Evolutionary conservation across 106 monocot genomes (phyloP).

Genomic region (Posidonia australis): DNA sequence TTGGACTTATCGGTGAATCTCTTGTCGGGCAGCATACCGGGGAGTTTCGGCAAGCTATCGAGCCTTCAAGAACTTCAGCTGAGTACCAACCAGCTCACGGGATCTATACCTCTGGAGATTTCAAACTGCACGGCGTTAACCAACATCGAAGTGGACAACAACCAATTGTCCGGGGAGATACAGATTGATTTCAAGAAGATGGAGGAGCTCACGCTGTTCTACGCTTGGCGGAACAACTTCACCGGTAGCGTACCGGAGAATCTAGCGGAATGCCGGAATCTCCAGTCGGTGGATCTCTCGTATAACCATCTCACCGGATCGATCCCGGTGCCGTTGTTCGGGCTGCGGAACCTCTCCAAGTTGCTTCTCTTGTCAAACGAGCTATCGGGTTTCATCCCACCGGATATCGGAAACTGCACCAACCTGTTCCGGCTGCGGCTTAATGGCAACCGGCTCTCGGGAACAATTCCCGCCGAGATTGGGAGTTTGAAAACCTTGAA

Average conservation of each 20-base stretch:
- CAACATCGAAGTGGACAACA: constrained; percentile 85
- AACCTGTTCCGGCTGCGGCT: constrained; percentile 57
- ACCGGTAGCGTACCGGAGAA: constrained; percentile 56
- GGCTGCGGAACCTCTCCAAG: constrained; percentile 70
- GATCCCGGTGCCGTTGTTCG: constrained; percentile 57
- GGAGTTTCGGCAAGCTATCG: constrained; percentile 36
- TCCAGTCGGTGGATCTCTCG: constrained; percentile 82
- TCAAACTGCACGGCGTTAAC: constrained; percentile 53
- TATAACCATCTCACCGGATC: constrained; percentile 68
- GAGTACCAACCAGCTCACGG: constrained; percentile 65
- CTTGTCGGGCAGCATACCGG: constrained; percentile 57
- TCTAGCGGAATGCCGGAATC: constrained; percentile 43
- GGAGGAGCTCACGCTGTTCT: constrained; percentile 54
- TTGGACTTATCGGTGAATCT: constrained; percentile 73
- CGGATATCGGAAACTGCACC: constrained; percentile 74
- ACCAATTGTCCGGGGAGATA: constrained; percentile 66
- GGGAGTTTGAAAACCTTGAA: constrained; percentile 61
- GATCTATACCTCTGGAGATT: constrained; percentile 47
- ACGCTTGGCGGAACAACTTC: constrained; percentile 83
- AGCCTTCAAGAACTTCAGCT: constrained; percentile 68
- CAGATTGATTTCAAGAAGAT: constrained; percentile 47
- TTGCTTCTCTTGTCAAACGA: constrained; percentile 69
- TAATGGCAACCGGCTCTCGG: constrained; percentile 48
- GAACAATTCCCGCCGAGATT: constrained; percentile 61
- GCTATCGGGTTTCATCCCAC: constrained; percentile 68